These are phyloP conservation scores for Colletotrichum sp. DNA, from an alignment of 2,329 filamentous ascomycete genomes.

Conservation along the genomic window DNA sequence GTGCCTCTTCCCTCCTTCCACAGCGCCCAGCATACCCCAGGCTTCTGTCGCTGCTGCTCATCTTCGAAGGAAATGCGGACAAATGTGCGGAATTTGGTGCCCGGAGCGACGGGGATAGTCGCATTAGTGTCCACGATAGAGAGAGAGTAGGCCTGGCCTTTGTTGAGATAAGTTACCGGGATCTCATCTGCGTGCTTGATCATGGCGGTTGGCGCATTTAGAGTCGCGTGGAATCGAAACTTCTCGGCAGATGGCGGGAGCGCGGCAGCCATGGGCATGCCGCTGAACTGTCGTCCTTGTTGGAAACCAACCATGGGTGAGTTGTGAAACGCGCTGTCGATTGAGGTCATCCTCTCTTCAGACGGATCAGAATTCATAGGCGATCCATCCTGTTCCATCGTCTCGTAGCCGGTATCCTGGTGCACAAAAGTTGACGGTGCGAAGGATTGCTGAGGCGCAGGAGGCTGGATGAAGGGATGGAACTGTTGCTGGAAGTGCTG, in stretches of 20 bases:
- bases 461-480: constrained; percentile 72
- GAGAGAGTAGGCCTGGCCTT: constrained; percentile 91
- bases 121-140: constrained; percentile 80
- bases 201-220: constrained; percentile 97
- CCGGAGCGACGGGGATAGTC: constrained; percentile 60
- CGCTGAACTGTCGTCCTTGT: constrained; percentile 54
- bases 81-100: constrained; percentile 83
- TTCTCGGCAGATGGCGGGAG: constrained; percentile 66
- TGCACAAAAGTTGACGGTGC: constrained; percentile 83
- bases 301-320: constrained; percentile 66
- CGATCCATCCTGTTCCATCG: constrained; percentile 76
- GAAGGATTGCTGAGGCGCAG: constrained; percentile 65
- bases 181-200: constrained; percentile 89
- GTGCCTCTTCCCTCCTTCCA: constrained; percentile 98
- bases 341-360: constrained; percentile 56
- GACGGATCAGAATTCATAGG: constrained; percentile 63
- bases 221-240: constrained; percentile 87
- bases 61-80: constrained; percentile 98
- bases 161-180: constrained; percentile 97
- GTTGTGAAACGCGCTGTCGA: constrained; percentile 66
- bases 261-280: constrained; percentile 48
- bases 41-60: constrained; percentile 86
- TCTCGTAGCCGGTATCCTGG: constrained; percentile 80
- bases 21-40: constrained; percentile 81
- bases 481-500: constrained; percentile 68